These are phyloP conservation scores for Xylariaceae sp. DNA, from an alignment of 2,329 filamentous ascomycete genomes.

Conservation along the genomic window DNA sequence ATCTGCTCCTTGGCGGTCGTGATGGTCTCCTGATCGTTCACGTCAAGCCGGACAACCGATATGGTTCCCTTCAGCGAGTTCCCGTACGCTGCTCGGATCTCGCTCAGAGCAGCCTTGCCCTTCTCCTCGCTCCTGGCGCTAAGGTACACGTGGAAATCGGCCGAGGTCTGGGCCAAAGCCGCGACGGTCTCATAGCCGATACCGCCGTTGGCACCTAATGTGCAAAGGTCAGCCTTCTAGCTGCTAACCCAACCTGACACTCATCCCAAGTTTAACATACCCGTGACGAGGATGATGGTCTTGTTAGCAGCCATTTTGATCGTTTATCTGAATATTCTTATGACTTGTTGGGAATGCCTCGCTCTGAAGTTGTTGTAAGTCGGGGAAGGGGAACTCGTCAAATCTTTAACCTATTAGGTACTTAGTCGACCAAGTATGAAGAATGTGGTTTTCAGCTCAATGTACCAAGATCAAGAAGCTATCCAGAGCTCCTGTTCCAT, in stretches of 20 bases:
- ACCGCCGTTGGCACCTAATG: constrained; percentile 38
- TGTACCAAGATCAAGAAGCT: no score
- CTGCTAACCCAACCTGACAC: background rate
- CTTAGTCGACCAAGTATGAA: no score
- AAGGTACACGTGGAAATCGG: constrained; percentile 35
- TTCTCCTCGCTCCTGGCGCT: constrained; percentile 32
- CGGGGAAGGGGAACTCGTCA: no score
- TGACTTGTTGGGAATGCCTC: background rate
- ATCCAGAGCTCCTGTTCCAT: no score
- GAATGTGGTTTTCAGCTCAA: no score
- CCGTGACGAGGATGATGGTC: constrained; percentile 28
- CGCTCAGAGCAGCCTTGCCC: constrained; percentile 27
- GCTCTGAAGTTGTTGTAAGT: no score
- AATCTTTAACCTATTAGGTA: no score
- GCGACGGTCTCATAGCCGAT: constrained; percentile 39
- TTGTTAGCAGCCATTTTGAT: constrained; percentile 15
- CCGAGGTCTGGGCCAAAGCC: constrained; percentile 31
- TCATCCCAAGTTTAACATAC: constrained; percentile 13
- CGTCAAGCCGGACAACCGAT: constrained; percentile 51
- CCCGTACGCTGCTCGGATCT: constrained; percentile 24
- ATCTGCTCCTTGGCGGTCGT: constrained; percentile 47
- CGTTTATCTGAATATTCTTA: background rate
- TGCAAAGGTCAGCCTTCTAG: background rate
- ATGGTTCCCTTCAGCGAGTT: constrained; percentile 45
- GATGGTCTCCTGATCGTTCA: constrained; percentile 54